Conservation (phyloP, 345 rosid species). For the Abelmoschus esculentus region DNA sequence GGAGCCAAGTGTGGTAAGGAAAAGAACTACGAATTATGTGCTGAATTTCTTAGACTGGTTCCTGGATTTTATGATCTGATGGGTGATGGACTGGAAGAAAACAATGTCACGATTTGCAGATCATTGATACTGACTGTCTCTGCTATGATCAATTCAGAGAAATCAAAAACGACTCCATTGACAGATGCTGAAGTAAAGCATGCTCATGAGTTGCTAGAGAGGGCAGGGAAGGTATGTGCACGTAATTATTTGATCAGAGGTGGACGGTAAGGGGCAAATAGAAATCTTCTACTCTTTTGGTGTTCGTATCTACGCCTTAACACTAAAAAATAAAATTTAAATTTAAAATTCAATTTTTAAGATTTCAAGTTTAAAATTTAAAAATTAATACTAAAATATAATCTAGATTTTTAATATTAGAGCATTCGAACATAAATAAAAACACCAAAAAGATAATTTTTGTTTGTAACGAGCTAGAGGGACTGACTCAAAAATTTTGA, state of each 20-base stretch:
- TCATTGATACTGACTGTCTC: slow-evolving; percentile 62
- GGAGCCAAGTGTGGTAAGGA: slow-evolving; percentile 73
- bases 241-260: background rate
- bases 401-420: no score
- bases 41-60: slow-evolving; percentile 57
- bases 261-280: no score
- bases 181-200: slow-evolving; percentile 52
- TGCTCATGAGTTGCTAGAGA: slow-evolving; percentile 59
- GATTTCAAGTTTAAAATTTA: no score
- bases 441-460: no score
- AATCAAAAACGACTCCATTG: slow-evolving; percentile 41
- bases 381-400: no score
- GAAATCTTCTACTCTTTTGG: no score
- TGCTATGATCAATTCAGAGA: slow-evolving; percentile 70
- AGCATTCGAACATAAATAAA: no score
- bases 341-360: no score
- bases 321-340: no score
- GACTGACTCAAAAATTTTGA: no score
- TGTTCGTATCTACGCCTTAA: no score
- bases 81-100: slow-evolving; percentile 47
- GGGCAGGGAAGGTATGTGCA: slow-evolving; percentile 66
- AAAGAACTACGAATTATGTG: slow-evolving; percentile 56
- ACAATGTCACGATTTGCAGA: slow-evolving; percentile 45
- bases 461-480: no score
- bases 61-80: slow-evolving; percentile 45